Base-by-base conservation (phyloP, 208 protist species). In the Acanthamoeba quina region DNA sequence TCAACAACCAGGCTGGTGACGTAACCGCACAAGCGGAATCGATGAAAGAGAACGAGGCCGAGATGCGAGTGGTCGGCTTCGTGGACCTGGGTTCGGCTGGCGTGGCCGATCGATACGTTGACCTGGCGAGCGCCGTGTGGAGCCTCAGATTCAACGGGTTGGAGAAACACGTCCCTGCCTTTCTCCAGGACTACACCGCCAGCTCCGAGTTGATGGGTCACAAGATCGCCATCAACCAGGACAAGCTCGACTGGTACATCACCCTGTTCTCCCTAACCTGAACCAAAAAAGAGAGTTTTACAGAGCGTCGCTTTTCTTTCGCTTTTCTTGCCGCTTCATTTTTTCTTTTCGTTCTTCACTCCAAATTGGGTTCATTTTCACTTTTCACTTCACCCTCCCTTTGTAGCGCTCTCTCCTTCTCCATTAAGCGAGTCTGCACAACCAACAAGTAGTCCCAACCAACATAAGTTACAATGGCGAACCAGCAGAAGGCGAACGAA, bases 61-160 rank as follows among this genome's bases (percentile, higher is more conserved):
- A 44, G 31, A 0, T 41, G 31, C 7, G 37, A 13, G 68, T 76
- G 68, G 68, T 76, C 7, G 68, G 68, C 3, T 41, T 76, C 24
- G 29, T 76, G 11, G 68, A 76, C 68, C 13, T 76, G n/a, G 68
- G 68, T 31, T 7, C 11, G 29, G 68, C 68, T 24, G 68, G 68
- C 29, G 17, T 76, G 9, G 68, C 68, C 6, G 68, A 76, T 76
- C 68, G 29, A 11, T 76, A 76, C 37, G n/a, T 24, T 0, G 68
- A 76, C 68, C 68, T 76, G 68, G 68, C 68, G 1, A 76, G 68
- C 34, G 68, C 68, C n/a, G 68, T 76, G 68, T 76, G 68, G 68
- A 76, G 68, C 68, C 68, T 76, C 7, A 17, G 29, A 9, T 76
- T 76, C 68, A 76, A 76, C 37, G 68, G 68, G 9, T 10, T 76